A percentile compares a stretch with the other conserved stretches of the same genome.
These are phyloP conservation scores for Spizellomyces punctatus DNA, from an alignment of 192 early-diverging fungal genomes.

Conservation along the genomic window DNA sequence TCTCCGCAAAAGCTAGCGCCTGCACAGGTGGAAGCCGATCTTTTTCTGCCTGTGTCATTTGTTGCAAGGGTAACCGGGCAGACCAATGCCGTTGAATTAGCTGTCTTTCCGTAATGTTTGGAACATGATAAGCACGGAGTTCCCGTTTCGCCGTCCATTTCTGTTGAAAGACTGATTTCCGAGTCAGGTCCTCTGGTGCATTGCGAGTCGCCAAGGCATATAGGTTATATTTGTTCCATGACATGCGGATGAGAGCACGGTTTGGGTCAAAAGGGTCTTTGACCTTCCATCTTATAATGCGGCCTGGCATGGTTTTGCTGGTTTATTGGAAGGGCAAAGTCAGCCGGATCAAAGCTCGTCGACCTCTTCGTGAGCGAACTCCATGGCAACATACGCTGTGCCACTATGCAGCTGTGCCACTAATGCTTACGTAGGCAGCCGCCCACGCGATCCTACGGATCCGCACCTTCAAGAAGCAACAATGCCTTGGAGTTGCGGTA, in stretches of 20 bases:
- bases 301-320: constrained; percentile 7
- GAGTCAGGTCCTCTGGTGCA: constrained; percentile 47
- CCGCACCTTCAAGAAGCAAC: no score
- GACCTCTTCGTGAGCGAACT: no score
- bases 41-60: constrained; percentile 37
- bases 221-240: constrained; percentile 93
- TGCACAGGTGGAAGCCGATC: constrained; percentile 46
- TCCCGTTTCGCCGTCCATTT: constrained; percentile 94
- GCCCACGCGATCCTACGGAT: no score
- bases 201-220: constrained; percentile 73
- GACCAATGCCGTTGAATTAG: constrained; percentile 51
- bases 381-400: no score
- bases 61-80: constrained; percentile 38
- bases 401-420: no score
- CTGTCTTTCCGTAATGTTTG: constrained; percentile 84
- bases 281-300: constrained; percentile 24
- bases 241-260: constrained; percentile 84
- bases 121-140: constrained; percentile 91
- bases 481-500: no score
- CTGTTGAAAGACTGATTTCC: constrained; percentile 78
- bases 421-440: no score
- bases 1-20: constrained; percentile 80
- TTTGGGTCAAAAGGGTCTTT: constrained; percentile 40
- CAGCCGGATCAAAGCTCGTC: no score
- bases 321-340: no score